Base-by-base conservation (phyloP, 768 basidiomycete genomes). In the Tephrocybe sp. region DNA sequence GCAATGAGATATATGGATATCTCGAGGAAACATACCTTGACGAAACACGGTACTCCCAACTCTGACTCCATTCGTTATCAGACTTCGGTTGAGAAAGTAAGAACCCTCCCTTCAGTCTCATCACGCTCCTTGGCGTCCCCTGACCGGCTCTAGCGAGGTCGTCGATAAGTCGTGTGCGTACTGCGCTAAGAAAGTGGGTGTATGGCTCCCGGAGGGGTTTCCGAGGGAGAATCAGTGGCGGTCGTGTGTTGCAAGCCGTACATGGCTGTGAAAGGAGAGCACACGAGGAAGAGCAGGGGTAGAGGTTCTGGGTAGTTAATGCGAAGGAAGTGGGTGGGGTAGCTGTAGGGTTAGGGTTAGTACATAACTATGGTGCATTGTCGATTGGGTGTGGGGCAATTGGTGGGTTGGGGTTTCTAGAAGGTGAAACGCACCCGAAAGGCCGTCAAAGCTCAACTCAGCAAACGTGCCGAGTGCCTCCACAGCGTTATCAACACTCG, bases 71-170 rank as follows among this genome's bases (percentile, higher is more conserved):
- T 61, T 84, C 82, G 21, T 75, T 78, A 5, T 3, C 12, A 20
- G 6, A 12, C 12, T 20, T 39, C 8, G n/a, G 38, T 20, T 18
- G 54, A 37, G 70, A 65, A 9, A 89, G 73, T n/a, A 90, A 61
- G 57, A 91, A 83, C 0, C 88, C 88, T 44, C 75, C 74, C 59
- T 76, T 78, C 36, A 86, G 69, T 21, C 86, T 74, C 37, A 73
- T 74, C 30, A 75, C 73, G 9, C 65, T 8, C 15, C 34, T 36
- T 14, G 28, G 28, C 5, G 28, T 72, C 39, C 73, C 68, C 11
- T 52, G 47, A 24, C 79, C 72, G 7, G 69, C 65, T 45, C 70
- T 68, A 6, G 77, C 72, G 37, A 90, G 69, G 61, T 84, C 79
- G 48, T 83, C 76, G 34, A 84, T 72, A 17, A 80, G 61, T 21